These are phyloP conservation scores for Xylariaceae sp. DNA, from an alignment of 2,329 filamentous ascomycete genomes.

Conservation along the genomic window DNA sequence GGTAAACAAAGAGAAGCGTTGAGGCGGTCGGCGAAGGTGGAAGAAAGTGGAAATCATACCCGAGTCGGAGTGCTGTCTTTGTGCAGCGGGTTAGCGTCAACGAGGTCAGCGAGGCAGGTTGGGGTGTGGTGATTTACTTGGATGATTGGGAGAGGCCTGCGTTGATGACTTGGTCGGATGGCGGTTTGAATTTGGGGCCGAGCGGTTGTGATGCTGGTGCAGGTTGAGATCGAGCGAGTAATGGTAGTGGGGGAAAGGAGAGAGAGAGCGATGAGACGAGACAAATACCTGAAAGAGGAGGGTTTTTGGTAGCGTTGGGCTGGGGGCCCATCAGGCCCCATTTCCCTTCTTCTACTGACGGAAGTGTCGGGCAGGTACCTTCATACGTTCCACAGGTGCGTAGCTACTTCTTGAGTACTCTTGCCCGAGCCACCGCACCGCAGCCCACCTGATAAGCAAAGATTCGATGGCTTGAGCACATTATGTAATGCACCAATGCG, in stretches of 20 bases:
- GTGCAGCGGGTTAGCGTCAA: conserved; percentile 1
- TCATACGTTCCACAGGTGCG: neutral
- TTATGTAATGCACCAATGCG: no score
- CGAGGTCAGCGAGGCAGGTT: neutral
- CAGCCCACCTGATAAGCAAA: neutral
- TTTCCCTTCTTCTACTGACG: neutral
- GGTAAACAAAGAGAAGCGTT: neutral
- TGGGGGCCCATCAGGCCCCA: neutral
- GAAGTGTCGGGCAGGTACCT: neutral
- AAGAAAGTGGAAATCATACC: conserved; percentile 10
- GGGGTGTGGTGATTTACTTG: neutral
- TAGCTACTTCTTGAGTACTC: neutral
- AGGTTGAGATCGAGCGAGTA: conserved; percentile 3
- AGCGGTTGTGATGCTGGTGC: conserved; percentile 1
- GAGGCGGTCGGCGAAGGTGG: neutral
- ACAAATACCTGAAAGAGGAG: conserved; percentile 17
- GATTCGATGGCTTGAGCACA: no score
- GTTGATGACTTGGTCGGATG: neutral
- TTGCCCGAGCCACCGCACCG: neutral
- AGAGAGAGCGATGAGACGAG: conserved; percentile 19
- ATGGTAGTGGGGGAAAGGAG: conserved; percentile 25
- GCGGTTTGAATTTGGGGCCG: neutral
- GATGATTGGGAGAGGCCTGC: neutral
- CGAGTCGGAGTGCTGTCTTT: conserved; percentile 9
- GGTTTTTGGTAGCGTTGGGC: conserved; percentile 18